Conservation (phyloP, 306 rosid species). For the Medicago truncatula region MtrunA17r5.0-ANR NC_053043.1:35401001-35401500, state of each 20-base stretch:
- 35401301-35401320: constrained; percentile 24
- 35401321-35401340: constrained; percentile 39
- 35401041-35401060: too few relatives aligned
- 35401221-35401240: background rate
- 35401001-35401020: too few relatives aligned
- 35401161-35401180: background rate
- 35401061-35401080: too few relatives aligned
- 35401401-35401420: too few relatives aligned
- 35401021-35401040: too few relatives aligned
- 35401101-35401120: constrained; percentile 10
- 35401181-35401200: background rate
- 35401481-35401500: too few relatives aligned
- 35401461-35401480: background rate
- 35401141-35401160: background rate
- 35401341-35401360: constrained; percentile 19
- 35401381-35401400: background rate
- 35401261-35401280: constrained; percentile 38
- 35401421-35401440: too few relatives aligned
- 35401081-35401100: background rate
- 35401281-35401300: constrained; percentile 11
- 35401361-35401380: background rate
- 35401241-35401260: constrained; percentile 25
- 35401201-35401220: background rate
- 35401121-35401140: constrained; percentile 15
- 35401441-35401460: too few relatives aligned